Evolutionary conservation across 106 monocot species (phyloP), one percentile per base, ranked within the genome.

Genomic region (Alisma plantagoaquatica): DNA sequence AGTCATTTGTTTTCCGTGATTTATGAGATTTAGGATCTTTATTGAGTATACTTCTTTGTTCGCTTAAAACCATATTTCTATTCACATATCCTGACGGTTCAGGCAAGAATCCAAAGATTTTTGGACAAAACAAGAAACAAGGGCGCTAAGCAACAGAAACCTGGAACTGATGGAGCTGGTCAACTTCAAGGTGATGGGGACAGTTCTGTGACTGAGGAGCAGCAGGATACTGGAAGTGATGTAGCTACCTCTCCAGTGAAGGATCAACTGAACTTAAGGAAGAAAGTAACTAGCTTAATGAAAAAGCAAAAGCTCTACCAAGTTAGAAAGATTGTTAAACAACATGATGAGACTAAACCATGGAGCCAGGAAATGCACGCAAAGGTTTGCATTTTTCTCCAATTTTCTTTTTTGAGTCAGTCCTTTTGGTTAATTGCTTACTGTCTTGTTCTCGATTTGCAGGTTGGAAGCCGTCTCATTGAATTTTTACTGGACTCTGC

Each of bases 401-500:
- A 27, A n/a, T n/a, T n/a, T 44, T 1, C 1, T 30, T 0, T 24
- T 33, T 30, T 14, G 19, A 56, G 2, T 29, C 42, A 14, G 43
- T 23, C 8, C 2, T 44, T 21, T 12, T 58, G 29, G 17, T 43
- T 8, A 25, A n/a, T 24, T 41, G 23, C 29, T 22, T 18, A 23
- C 16, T 24, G 3, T 60, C 19, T 48, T 29, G 54, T 29, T 31
- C 41, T 29, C 23, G 54, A 23, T 46, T 54, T 16, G 31, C 29
- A 96, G 94, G 80, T 96, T 61, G 94, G 94, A 29, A 96, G 94
- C 60, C 80, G 94, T 33, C 75, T 96, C 54, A 81, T 96, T 67
- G 94, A 96, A 56, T 56, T 96, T 27, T 59, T 96, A 48, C 70
- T 88, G 28, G 77, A 96, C 2, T 76, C 81, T 52, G 94, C 94